A percentile compares a stretch with the other conserved stretches of the same genome.
Evolutionary conservation across 345 rosid genomes (phyloP).

Genomic region (Noccaea caerulescens): DNA sequence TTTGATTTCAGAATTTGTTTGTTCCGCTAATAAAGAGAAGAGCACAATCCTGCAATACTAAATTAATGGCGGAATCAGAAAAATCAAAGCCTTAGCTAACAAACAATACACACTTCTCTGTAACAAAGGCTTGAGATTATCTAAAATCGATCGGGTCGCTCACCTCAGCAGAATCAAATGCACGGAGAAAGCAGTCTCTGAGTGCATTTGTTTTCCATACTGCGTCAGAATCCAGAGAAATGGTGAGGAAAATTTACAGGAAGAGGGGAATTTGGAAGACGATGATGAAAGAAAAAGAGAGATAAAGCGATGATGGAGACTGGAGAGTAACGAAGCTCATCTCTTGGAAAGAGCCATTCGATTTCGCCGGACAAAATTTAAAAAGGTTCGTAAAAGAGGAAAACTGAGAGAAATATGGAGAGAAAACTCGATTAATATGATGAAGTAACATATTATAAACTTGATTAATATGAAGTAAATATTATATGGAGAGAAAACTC

Average conservation of each 20-base stretch:
- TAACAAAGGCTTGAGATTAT: no score
- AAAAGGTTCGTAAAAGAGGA: constrained; percentile 33
- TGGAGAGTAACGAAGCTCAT: constrained; percentile 51
- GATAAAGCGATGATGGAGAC: constrained; percentile 57
- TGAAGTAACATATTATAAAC: no score
- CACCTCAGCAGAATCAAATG: no score
- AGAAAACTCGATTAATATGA: not conserved
- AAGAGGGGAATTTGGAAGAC: constrained; percentile 84
- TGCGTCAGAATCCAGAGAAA: not conserved
- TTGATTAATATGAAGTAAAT: not conserved
- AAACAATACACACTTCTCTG: no score
- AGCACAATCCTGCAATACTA: no score
- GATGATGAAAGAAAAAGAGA: constrained; percentile 54
- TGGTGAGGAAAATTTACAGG: constrained; percentile 51
- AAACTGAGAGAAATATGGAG: not conserved
- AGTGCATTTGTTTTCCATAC: not conserved
- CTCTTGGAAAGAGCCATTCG: constrained; percentile 59
- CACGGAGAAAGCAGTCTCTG: no score
- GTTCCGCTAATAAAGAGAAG: constrained; percentile 10
- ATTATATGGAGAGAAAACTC: no score
- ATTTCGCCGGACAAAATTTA: not conserved
- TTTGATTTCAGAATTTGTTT: no score
- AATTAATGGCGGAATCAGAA: no score
- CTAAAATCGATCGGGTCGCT: no score
- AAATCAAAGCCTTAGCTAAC: no score